Evolutionary conservation across 176 grass and related monocot genomes (phyloP), one percentile per base, ranked within the genome.

Genomic region (Carex scoparia): DNA sequence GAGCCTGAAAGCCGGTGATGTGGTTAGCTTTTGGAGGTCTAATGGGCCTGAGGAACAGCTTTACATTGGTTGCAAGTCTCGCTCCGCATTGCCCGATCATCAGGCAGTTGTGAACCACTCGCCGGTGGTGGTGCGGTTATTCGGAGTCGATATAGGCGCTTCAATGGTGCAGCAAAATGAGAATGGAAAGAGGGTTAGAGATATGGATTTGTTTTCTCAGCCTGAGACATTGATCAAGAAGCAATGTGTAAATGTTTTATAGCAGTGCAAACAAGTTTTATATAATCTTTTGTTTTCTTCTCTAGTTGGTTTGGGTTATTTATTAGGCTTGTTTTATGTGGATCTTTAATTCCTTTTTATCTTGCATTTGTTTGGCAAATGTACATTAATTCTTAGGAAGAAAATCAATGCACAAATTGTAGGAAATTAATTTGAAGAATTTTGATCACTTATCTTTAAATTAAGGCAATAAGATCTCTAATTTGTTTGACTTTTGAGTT

Each of bases 131-230:
- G 85, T 93, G 78, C 80, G 79, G 81, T 87, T 93, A 59, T 93
- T 93, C 19, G 91, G 91, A 49, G 86, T 88, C 35, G 61, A 91
- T 63, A 94, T 94, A 15, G 84, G 69, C 2, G 27, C 65, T 49
- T 64, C 40, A 4, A 69, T 13, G 28, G 27, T 12, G 42, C 57
- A 5, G 14, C 46, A 54, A 65, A 67, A 16, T 56, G 7, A 56
- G 28, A 69, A 51, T 84, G 37, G 75, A 65, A 53, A 77, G 86
- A 83, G 85, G 82, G 19, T 11, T 44, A 81, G 30, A 62, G 69
- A 86, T 81, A 83, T 87, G 79, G 63, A 81, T 10, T 61, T 38
- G 63, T 85, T 37, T 38, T 27, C 66, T 84, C 18, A 70, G 51
- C 74, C 18, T 13, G 84, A 58, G 3, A 2, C 61, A 27, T 35